Evolutionary conservation across 2,329 filamentous ascomycete genomes (phyloP), one percentile per base, ranked within the genome.

Genomic region (Epichloe amarillans): DNA sequence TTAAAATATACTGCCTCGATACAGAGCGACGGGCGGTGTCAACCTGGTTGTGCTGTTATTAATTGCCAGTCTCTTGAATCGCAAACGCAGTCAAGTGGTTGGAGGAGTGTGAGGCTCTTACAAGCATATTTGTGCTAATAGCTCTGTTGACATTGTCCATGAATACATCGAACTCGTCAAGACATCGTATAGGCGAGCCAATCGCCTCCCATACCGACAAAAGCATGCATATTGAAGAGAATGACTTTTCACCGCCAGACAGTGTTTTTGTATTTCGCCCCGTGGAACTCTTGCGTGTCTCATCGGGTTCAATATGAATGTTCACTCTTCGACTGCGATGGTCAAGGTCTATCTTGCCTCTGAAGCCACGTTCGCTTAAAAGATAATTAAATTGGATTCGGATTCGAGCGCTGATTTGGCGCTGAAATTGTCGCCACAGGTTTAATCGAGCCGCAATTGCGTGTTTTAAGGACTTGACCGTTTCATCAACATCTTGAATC

Each of bases 91-190:
- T 17, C 19, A 41, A 8, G 7, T 26, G 4, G 26, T 2, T 36
- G 8, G 21, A 21, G 19, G 10, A 40, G 17, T n/a, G 14, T 2
- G 21, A 23, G 36, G 26, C 42, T 75, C 82, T 72, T 71, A 88
- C 85, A 66, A 98, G 86, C 84, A 98, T 88, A 55, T 86, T 86
- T 60, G 95, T 95, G 63, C 88, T 94, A 58, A 94, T 86, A 51
- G 86, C 88, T 54, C 93, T 82, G 67, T 98, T 98, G 53, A 97
- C 88, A 58, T 85, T 88, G 68, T 98, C 93, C 93, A 98, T 98
- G 73, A 96, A 98, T 35, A 98, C 93, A 64, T 98, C 93, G 63
- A 97, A 98, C 68, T 98, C 93, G 67, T 98, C 93, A 50, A 98
- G 74, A 62, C 93, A 98, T 50, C 93, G 82, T 54, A 98, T 84